A percentile compares a stretch with the other conserved stretches of the same genome.
These are phyloP conservation scores for Aspergillus caelatus DNA, from an alignment of 2,329 filamentous ascomycete genomes.

Conservation along the genomic window DNA sequence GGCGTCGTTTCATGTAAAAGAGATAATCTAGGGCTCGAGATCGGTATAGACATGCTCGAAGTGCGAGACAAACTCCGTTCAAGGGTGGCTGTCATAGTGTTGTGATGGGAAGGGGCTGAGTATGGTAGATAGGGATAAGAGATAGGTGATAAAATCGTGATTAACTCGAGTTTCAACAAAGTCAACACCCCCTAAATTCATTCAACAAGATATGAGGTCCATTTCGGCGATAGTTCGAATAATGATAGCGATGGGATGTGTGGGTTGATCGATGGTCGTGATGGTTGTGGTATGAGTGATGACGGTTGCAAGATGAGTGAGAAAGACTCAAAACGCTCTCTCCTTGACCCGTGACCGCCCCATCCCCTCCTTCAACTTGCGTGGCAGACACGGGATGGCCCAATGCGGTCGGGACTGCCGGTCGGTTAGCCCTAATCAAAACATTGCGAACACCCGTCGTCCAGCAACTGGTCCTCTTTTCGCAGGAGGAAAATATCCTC, in stretches of 20 bases:
- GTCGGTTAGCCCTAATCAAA: slow-evolving; percentile 1
- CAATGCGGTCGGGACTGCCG: not conserved
- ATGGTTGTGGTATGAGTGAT: slow-evolving; percentile 13
- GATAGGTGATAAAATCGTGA: not conserved
- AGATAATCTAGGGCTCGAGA: slow-evolving; percentile 40
- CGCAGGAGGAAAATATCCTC: no score
- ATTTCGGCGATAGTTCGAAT: slow-evolving; percentile 18
- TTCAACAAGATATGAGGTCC: slow-evolving; percentile 10
- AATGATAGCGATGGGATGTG: slow-evolving; percentile 8
- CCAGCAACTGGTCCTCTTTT: not conserved
- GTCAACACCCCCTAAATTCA: not conserved
- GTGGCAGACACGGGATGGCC: slow-evolving; percentile 9
- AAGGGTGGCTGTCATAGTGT: slow-evolving; percentile 38
- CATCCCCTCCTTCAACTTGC: not conserved
- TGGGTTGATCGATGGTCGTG: slow-evolving; percentile 6
- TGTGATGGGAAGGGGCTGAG: slow-evolving; percentile 8
- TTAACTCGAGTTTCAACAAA: slow-evolving; percentile 8
- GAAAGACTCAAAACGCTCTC: not conserved
- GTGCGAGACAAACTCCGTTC: slow-evolving; percentile 42
- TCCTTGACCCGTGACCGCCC: not conserved
- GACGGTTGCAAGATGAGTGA: not conserved
- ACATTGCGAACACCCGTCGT: not conserved
- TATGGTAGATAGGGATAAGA: slow-evolving; percentile 2
- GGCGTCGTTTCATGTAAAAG: slow-evolving; percentile 39
- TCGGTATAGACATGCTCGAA: slow-evolving; percentile 40